Evolutionary conservation across 768 basidiomycete genomes (phyloP).

Genomic region (Lyophyllum decastes): DNA sequence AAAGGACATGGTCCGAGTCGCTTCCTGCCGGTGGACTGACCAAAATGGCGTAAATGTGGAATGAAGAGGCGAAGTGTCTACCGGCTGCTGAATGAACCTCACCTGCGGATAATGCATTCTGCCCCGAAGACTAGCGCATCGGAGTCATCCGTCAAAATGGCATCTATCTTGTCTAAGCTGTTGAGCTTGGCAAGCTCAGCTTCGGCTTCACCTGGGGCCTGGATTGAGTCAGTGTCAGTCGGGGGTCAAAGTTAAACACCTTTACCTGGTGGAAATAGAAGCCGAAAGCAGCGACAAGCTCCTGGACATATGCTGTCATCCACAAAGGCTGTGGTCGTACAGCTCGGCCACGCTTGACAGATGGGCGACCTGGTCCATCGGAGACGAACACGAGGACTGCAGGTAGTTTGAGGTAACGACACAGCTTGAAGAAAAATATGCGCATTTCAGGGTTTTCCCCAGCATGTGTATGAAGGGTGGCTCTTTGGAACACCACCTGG

Average conservation of each 20-base stretch:
- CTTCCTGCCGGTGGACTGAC: too few relatives aligned
- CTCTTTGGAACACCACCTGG: conserved; percentile 6
- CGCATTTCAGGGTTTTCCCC: conserved; percentile 42
- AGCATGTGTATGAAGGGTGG: conserved; percentile 12
- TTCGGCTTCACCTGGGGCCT: conserved; percentile 47
- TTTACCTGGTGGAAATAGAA: conserved; percentile 32
- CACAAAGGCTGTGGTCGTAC: conserved; percentile 27
- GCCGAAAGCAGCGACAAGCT: conserved; percentile 44
- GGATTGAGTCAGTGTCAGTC: neutral
- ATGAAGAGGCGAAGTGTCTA: neutral
- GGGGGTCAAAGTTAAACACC: too few relatives aligned
- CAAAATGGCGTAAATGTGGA: too few relatives aligned
- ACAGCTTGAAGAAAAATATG: conserved; percentile 42
- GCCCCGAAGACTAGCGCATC: conserved; percentile 51
- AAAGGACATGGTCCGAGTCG: neutral
- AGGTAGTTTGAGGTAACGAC: conserved; percentile 35
- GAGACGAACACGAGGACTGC: conserved; percentile 54
- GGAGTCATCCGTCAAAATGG: conserved; percentile 48
- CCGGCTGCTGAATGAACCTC: neutral
- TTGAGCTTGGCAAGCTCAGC: conserved; percentile 50
- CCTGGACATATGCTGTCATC: conserved; percentile 23
- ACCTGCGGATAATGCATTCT: conserved; percentile 40
- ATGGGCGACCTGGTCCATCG: conserved; percentile 45
- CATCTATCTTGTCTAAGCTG: conserved; percentile 41
- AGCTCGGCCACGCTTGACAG: conserved; percentile 36